Conservation (phyloP, 75 land plant species). For the Gnetum montanum region DNA sequence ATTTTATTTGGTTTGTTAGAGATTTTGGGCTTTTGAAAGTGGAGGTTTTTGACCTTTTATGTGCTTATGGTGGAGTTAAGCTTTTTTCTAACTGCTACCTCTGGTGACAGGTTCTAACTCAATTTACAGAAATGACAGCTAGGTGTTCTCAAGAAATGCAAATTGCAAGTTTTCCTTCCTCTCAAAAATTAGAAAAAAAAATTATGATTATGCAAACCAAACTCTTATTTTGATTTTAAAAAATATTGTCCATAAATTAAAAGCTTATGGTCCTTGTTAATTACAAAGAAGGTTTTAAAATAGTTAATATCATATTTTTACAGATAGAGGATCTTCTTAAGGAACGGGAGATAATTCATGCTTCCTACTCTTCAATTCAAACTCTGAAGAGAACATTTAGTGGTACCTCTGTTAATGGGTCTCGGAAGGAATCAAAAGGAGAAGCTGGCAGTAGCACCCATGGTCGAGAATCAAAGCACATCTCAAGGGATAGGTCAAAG, state of each 20-base stretch:
- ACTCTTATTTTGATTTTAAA: neutral
- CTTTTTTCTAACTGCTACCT: no score
- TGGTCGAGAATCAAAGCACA: constrained; percentile 34
- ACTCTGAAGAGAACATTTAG: constrained; percentile 42
- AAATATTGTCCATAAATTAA: no score
- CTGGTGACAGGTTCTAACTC: constrained; percentile 52
- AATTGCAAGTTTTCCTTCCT: constrained; percentile 37
- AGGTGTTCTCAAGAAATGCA: constrained; percentile 86
- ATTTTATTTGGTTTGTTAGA: neutral
- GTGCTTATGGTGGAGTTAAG: neutral
- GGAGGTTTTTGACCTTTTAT: neutral
- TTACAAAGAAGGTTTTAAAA: no score
- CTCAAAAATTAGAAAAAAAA: no score
- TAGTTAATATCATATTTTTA: no score
- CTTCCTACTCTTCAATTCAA: constrained; percentile 57
- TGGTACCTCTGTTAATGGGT: constrained; percentile 20
- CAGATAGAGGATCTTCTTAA: constrained; percentile 93
- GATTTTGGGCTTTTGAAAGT: neutral
- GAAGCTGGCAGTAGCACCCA: constrained; percentile 19
- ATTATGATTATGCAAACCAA: neutral
- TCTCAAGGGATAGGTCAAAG: constrained; percentile 29
- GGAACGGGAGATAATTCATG: constrained; percentile 67
- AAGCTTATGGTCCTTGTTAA: no score
- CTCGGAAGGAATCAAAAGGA: constrained; percentile 21
- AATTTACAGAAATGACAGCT: constrained; percentile 87